Evolutionary conservation across 2,329 filamentous ascomycete species (phyloP).

Genomic region (Verticillium longisporum): DNA sequence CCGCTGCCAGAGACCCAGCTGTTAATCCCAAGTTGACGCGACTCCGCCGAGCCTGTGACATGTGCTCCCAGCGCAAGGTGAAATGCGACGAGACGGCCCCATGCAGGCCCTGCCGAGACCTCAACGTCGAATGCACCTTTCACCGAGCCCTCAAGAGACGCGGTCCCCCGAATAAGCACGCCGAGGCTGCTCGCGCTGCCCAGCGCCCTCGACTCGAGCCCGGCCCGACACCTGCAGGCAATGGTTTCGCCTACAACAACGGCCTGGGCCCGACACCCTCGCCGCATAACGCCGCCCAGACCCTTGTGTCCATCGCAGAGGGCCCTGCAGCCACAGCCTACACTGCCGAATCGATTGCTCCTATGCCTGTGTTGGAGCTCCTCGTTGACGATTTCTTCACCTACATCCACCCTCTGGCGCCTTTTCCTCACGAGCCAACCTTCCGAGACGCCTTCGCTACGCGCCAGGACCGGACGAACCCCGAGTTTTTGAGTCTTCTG

Average conservation of each 20-base stretch:
- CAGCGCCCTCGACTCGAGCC: conserved; percentile 36
- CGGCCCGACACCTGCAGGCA: not conserved
- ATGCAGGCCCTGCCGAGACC: conserved; percentile 50
- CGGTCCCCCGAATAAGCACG: conserved; percentile 53
- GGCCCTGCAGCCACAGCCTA: conserved; percentile 29
- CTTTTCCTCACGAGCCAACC: conserved; percentile 73
- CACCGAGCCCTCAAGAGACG: conserved; percentile 50
- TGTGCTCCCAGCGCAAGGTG: conserved; percentile 56
- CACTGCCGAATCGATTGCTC: conserved; percentile 64
- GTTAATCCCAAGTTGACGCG: conserved; percentile 47
- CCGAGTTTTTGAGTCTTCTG: conserved; percentile 62
- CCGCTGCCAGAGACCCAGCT: conserved; percentile 27
- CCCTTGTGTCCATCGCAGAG: conserved; percentile 37
- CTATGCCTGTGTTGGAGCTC: conserved; percentile 59
- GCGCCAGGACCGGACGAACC: conserved; percentile 59
- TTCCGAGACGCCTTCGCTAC: conserved; percentile 63
- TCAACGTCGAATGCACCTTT: conserved; percentile 52
- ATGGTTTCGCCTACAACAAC: not conserved
- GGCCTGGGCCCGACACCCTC: conserved; percentile 26
- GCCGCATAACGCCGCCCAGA: conserved; percentile 40
- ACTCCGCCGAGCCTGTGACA: conserved; percentile 51
- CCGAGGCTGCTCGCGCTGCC: conserved; percentile 47
- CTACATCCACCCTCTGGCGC: conserved; percentile 70
- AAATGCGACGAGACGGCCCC: conserved; percentile 52
- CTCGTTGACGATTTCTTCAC: conserved; percentile 79